Evolutionary conservation across 2,329 filamentous ascomycete genomes (phyloP), one percentile per base, ranked within the genome.

Genomic region (Fusarium xyrophilum): DNA sequence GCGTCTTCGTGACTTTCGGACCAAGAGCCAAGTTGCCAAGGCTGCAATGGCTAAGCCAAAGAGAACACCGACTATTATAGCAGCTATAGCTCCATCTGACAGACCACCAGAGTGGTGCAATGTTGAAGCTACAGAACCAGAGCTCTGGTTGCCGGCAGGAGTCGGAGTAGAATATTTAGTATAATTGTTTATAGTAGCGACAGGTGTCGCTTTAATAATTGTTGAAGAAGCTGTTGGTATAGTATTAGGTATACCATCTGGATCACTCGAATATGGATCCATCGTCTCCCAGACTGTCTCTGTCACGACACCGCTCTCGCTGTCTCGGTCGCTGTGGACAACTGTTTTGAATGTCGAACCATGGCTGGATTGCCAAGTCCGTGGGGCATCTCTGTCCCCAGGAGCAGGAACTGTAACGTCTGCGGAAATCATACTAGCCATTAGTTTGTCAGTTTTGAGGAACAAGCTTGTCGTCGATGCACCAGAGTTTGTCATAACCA

Each of bases 31-130:
- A 8, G 36, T 46, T 32, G 44, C 36, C 15, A 54, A 27, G 42
- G 54, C 30, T 23, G 59, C 21, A 19, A 58, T 28, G 7, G 43
- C 27, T 5, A 58, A n/a, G 8, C 55, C 33, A 23, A 70, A 48
- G 2, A 73, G 9, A 13, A 56, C 46, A 10, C 71, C 60, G 11
- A 73, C 38, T 7, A 65, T 58, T 36, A 74, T 55, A 6, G 64
- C 73, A 17, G 65, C 71, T 33, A 73, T 68, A 14, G 50, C 50
- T 21, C 69, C 70, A 11, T 60, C 47, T 11, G 63, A 63, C 13
- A 68, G 54, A 5, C 51, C 51, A 3, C 50, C 38, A 11, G 58
- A 58, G 11, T 50, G 30, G 17, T 42, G 13, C 21, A 58, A 42
- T 33, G n/a, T 53, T 23, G 48, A 32, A 23, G 42, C 25, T 14